Evolutionary conservation across 257 asterid genomes (phyloP), one percentile per base, ranked within the genome.

Genomic region (Solanum sejunctum): DNA sequence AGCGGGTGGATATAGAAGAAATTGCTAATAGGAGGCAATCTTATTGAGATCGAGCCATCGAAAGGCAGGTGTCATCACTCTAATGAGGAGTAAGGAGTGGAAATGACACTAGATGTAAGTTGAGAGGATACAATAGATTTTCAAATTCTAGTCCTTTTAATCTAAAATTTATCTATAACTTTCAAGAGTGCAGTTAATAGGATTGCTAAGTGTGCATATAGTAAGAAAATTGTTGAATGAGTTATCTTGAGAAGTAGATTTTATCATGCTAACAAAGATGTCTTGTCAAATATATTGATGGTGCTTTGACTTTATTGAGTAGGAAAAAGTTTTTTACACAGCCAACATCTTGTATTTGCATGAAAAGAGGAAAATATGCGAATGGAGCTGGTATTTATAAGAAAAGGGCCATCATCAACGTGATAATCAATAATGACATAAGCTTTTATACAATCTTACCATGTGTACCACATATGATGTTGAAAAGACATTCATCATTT

Each of bases 241-340:
- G 93, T 93, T 21, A 86, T 96, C 67, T 81, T 94, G 77, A 88
- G 87, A 84, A 88, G 94, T 77, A 91, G 93, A 71, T 85, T 90
- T 73, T 88, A 85, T 89, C 91, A 94, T 82, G 97, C 97, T 43
- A 85, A 85, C 87, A 91, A 91, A 84, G 98, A 94, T 66, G 86
- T 85, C 39, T 1, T 36, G 39, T 3, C 39, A 36, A 36, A 36
- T 36, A 36, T 36, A 5, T 36, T 5, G 39, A 36, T 36, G 39
- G 5, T 36, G 39, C 5, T 36, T 36, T 36, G 39, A 3, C 5
- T 36, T 36, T 36, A 36, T 4, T 36, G 39, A 36, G 39, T 36
- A 36, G 0, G 5, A 0, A 36, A 36, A 36, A 4, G 39, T 36
- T 36, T 36, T 3, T 4, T 5, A 36, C 5, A 36, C 1, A 5